phyloP scores from a whole-genome alignment of 306 rosid species.

The Pyrus pyrifolia region DNA sequence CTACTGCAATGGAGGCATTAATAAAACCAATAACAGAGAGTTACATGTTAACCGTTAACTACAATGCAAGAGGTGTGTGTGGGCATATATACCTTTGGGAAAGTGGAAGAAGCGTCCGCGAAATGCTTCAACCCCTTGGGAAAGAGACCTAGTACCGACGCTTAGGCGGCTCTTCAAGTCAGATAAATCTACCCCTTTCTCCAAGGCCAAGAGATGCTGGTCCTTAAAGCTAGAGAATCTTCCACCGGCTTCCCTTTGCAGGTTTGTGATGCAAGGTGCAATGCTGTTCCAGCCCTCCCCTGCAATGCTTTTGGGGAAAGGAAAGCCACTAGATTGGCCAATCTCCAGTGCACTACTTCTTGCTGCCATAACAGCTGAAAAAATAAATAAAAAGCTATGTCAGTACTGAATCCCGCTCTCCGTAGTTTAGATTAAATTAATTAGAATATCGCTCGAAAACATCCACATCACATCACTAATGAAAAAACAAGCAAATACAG shows the following conservation, averaged over 20 bases:
- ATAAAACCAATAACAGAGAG: neutral
- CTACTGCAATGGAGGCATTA: neutral
- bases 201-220: conserved; percentile 38
- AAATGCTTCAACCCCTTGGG: conserved; percentile 40
- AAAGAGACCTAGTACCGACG: conserved; percentile 28
- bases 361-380: conserved; percentile 48
- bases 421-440: neutral
- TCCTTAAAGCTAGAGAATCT: conserved; percentile 37
- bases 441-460: neutral
- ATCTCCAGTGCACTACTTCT: conserved; percentile 39
- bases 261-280: conserved; percentile 35
- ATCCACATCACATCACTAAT: conserved; percentile 3
- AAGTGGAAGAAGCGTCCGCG: conserved; percentile 33
- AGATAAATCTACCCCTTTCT: conserved; percentile 36
- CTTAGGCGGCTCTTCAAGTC: conserved; percentile 43
- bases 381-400: neutral
- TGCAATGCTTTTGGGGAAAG: conserved; percentile 18
- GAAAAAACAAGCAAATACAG: neutral
- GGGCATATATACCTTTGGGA: conserved; percentile 44
- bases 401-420: conserved; percentile 1
- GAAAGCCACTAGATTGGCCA: conserved; percentile 32
- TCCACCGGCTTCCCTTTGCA: conserved; percentile 53
- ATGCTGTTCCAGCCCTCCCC: conserved; percentile 36
- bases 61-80: neutral
- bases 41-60: neutral